Percentiles rank a stretch among this genome's conserved stretches.
phyloP scores from a whole-genome alignment of 345 rosid genomes.

The Salix purpurea region DNA sequence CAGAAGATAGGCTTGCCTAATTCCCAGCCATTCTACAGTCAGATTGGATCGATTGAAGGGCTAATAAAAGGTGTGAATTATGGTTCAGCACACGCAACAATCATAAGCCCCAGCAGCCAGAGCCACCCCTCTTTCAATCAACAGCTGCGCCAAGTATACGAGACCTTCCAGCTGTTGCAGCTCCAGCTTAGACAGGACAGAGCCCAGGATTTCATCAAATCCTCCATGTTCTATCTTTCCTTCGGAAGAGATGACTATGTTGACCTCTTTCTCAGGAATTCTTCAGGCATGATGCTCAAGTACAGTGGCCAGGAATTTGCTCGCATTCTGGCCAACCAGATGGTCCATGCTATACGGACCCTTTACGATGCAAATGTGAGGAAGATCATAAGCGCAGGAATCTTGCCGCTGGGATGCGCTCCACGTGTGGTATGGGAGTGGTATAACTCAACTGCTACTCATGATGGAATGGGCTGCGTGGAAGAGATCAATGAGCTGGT shows the following conservation, averaged over 20 bases:
- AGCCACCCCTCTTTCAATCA: conserved; percentile 56
- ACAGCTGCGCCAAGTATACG: conserved; percentile 58
- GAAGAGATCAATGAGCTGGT: conserved; percentile 47
- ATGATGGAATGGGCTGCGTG: conserved; percentile 29
- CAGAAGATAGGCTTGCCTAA: conserved; percentile 43
- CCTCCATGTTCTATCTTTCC: conserved; percentile 59
- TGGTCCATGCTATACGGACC: conserved; percentile 40
- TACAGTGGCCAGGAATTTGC: conserved; percentile 47
- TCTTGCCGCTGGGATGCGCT: conserved; percentile 60
- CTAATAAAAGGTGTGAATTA: conserved; percentile 44
- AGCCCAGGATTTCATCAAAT: conserved; percentile 29
- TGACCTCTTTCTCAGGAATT: conserved; percentile 44
- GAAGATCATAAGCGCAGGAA: conserved; percentile 44
- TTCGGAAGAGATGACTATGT: conserved; percentile 66
- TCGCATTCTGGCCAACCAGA: conserved; percentile 44
- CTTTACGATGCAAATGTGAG: conserved; percentile 45
- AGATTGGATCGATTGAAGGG: conserved; percentile 45
- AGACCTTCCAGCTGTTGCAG: conserved; percentile 53
- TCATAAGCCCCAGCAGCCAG: conserved; percentile 36
- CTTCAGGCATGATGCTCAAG: conserved; percentile 36
- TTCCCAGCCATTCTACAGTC: conserved; percentile 41
- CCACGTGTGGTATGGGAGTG: conserved; percentile 42
- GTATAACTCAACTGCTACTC: conserved; percentile 19
- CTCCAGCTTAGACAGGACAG: conserved; percentile 35
- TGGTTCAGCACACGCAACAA: conserved; percentile 56